These are phyloP conservation scores for Fraxinus pennsylvanica DNA, from an alignment of 257 asterid genomes.

Conservation along the genomic window DNA sequence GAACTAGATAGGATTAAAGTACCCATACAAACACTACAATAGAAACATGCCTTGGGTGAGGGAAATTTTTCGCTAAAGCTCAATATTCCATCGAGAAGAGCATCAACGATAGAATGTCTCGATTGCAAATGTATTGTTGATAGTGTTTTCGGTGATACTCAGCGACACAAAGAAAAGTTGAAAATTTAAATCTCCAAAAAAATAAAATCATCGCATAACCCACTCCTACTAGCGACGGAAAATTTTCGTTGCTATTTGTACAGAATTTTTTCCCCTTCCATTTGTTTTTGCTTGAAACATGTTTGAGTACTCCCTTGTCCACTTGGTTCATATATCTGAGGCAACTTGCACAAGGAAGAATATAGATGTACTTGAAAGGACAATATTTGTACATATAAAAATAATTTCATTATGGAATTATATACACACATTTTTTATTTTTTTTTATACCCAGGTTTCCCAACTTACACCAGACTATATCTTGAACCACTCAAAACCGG, in stretches of 20 bases:
- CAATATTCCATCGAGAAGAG: background rate
- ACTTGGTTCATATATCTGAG: background rate
- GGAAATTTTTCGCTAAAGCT: background rate
- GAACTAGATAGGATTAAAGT: background rate
- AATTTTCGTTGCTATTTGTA: too few relatives aligned
- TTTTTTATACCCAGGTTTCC: too few relatives aligned
- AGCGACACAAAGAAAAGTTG: too few relatives aligned
- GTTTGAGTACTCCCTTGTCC: background rate
- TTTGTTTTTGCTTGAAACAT: background rate
- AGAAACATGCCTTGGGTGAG: too few relatives aligned
- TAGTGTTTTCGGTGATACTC: too few relatives aligned
- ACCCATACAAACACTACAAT: background rate
- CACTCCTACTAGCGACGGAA: too few relatives aligned
- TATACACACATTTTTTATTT: background rate
- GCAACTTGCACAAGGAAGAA: constrained; percentile 11
- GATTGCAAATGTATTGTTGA: too few relatives aligned
- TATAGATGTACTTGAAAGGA: constrained; percentile 46
- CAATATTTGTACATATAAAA: constrained; percentile 37
- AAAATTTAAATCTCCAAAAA: too few relatives aligned
- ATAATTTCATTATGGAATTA: background rate
- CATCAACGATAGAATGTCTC: background rate
- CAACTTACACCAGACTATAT: too few relatives aligned
- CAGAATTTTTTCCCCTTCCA: background rate
- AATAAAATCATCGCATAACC: too few relatives aligned
- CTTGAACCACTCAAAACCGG: too few relatives aligned